Conservation (phyloP, 2,329 filamentous ascomycete species). For the Clonostachys chloroleuca region DNA sequence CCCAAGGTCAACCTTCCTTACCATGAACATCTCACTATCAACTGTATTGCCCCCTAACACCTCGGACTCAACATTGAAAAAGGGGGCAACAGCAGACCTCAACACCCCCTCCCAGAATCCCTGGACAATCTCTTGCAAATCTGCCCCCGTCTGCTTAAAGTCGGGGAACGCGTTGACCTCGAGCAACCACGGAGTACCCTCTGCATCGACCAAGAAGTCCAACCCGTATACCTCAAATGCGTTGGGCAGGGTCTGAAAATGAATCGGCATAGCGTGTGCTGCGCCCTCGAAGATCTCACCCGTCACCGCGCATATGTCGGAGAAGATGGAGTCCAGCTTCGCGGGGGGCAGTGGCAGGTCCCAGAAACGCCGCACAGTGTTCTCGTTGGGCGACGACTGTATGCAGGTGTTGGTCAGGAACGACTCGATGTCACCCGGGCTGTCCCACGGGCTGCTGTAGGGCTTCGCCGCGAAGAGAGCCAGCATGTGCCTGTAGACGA, state of each 20-base stretch:
- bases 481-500: constrained; percentile 87
- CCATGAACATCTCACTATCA: constrained; percentile 42
- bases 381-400: constrained; percentile 57
- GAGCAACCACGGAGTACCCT: constrained; percentile 65
- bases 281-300: constrained; percentile 83
- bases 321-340: constrained; percentile 62
- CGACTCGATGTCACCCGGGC: constrained; percentile 51
- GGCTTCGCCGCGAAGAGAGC: constrained; percentile 74
- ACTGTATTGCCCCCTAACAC: constrained; percentile 13
- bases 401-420: constrained; percentile 97
- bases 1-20: constrained; percentile 50
- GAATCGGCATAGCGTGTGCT: constrained; percentile 74
- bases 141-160: constrained; percentile 88
- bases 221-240: constrained; percentile 90
- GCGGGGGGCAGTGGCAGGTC: constrained; percentile 42
- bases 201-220: constrained; percentile 77
- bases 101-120: constrained; percentile 76
- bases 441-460: constrained; percentile 63
- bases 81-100: constrained; percentile 58
- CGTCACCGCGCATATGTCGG: constrained; percentile 69
- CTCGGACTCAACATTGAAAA: constrained; percentile 47
- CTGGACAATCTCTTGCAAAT: constrained; percentile 65
- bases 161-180: constrained; percentile 97
- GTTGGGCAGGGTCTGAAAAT: constrained; percentile 87
- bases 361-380: constrained; percentile 74